A percentile compares a stretch with the other conserved stretches of the same genome.
Conservation (phyloP, 2,329 filamentous ascomycete genomes). For the Claviceps sp. region DNA sequence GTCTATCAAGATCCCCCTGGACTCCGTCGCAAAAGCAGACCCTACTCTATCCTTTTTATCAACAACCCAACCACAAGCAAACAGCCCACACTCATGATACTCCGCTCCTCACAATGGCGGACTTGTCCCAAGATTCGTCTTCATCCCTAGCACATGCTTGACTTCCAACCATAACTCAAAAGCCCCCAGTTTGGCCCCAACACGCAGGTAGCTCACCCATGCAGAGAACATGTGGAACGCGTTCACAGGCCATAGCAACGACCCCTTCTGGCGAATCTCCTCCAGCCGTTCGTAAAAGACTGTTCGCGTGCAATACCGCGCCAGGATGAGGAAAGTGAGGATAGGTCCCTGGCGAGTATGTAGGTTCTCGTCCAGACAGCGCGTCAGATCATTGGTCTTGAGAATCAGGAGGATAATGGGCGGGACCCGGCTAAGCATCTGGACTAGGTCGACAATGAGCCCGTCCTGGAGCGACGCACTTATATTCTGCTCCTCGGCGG, state of each 20-base stretch:
- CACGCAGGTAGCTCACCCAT: conserved; percentile 43
- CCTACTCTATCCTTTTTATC: neutral
- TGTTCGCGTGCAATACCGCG: conserved; percentile 52
- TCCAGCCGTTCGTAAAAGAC: conserved; percentile 54
- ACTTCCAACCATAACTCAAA: conserved; percentile 49
- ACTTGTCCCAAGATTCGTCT: conserved; percentile 13
- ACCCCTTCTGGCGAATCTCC: conserved; percentile 36
- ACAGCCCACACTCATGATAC: neutral
- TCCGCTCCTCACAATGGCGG: conserved; percentile 10
- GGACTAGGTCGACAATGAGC: conserved; percentile 75
- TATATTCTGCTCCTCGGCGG: conserved; percentile 76
- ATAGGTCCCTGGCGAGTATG: conserved; percentile 58
- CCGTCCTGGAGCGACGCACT: conserved; percentile 74
- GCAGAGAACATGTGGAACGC: conserved; percentile 39
- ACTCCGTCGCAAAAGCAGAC: neutral
- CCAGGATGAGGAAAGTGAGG: conserved; percentile 53
- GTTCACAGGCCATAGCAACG: conserved; percentile 46
- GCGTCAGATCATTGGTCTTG: conserved; percentile 94
- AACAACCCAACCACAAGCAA: neutral
- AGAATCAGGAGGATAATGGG: conserved; percentile 87
- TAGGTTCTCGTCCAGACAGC: conserved; percentile 82
- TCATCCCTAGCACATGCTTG: conserved; percentile 32
- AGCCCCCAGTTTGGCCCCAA: conserved; percentile 48
- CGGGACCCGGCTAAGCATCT: conserved; percentile 77
- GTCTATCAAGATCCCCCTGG: neutral